phyloP scores from a whole-genome alignment of 768 basidiomycete genomes.

The Panaeolus papilionaceus region DNA sequence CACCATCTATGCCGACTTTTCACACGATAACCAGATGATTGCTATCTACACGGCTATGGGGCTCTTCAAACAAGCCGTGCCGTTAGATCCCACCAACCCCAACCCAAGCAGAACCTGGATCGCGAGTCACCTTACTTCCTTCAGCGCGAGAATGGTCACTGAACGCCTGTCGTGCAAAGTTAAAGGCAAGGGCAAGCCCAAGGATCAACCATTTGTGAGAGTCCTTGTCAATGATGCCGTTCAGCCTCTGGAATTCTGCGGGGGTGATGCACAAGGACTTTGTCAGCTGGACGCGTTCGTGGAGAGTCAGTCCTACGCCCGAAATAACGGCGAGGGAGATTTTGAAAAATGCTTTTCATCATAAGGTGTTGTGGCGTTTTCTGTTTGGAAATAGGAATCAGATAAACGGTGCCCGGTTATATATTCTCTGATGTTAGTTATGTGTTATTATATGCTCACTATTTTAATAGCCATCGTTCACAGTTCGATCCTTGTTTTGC shows the following conservation, averaged over 20 bases:
- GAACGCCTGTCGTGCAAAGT: slow-evolving; percentile 66
- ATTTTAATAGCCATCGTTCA: neutral
- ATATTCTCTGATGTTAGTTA: neutral
- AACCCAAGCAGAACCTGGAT: slow-evolving; percentile 54
- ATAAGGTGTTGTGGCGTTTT: neutral
- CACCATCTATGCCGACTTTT: slow-evolving; percentile 78
- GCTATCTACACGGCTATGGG: slow-evolving; percentile 75
- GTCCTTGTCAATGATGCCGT: slow-evolving; percentile 82
- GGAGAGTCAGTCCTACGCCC: slow-evolving; percentile 72
- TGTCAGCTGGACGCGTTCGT: slow-evolving; percentile 74
- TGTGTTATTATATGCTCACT: neutral
- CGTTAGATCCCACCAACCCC: slow-evolving; percentile 40
- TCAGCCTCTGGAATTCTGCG: slow-evolving; percentile 68
- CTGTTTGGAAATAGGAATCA: neutral
- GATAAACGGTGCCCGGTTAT: neutral
- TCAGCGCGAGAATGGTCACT: slow-evolving; percentile 74
- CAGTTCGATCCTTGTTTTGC: neutral
- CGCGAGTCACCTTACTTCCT: slow-evolving; percentile 70
- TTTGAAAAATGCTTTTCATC: slow-evolving; percentile 60
- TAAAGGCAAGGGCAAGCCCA: neutral
- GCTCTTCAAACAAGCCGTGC: slow-evolving; percentile 45
- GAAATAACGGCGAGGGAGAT: slow-evolving; percentile 71
- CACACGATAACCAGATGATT: slow-evolving; percentile 87
- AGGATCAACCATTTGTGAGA: slow-evolving; percentile 58
- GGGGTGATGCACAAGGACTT: slow-evolving; percentile 55